Conservation (phyloP, 257 asterid species). For the Ehretia macrophylla region DNA sequence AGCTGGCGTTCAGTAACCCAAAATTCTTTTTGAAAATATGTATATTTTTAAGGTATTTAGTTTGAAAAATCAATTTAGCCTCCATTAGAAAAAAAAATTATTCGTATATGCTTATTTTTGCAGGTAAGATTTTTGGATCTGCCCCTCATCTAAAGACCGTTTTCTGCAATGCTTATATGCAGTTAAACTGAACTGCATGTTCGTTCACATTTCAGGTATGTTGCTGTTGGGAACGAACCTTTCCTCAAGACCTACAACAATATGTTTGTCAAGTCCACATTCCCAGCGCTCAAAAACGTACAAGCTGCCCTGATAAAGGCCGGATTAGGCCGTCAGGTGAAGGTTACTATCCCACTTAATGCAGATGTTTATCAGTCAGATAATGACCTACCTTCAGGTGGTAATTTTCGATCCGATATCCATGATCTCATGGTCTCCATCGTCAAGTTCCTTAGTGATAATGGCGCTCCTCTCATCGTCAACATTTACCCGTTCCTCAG, state of each 20-base stretch:
- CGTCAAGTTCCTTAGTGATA: slow-evolving; percentile 33
- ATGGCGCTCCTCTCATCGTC: slow-evolving; percentile 35
- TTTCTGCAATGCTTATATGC: not conserved
- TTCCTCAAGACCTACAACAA: slow-evolving; percentile 35
- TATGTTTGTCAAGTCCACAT: slow-evolving; percentile 23
- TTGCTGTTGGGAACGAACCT: slow-evolving; percentile 43
- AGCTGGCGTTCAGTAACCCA: too few species aligned
- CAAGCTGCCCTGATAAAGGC: slow-evolving; percentile 46
- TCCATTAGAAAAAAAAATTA: too few species aligned
- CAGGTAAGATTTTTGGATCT: too few species aligned
- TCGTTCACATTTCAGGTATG: slow-evolving; percentile 38
- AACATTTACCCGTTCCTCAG: slow-evolving; percentile 47
- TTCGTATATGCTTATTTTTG: too few species aligned
- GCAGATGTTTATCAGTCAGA: slow-evolving; percentile 38
- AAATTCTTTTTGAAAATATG: too few species aligned
- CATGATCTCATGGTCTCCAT: slow-evolving; percentile 29
- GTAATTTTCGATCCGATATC: slow-evolving; percentile 35
- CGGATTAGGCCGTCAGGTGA: slow-evolving; percentile 36
- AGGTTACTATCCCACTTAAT: slow-evolving; percentile 39
- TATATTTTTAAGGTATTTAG: too few species aligned
- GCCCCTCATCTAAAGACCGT: too few species aligned
- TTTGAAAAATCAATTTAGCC: too few species aligned
- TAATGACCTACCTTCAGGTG: slow-evolving; percentile 34
- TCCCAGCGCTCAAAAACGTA: slow-evolving; percentile 30
- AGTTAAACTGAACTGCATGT: not conserved